Conservation (phyloP, 192 early-diverging fungal genomes). For the Gonapodya sp. region DNA sequence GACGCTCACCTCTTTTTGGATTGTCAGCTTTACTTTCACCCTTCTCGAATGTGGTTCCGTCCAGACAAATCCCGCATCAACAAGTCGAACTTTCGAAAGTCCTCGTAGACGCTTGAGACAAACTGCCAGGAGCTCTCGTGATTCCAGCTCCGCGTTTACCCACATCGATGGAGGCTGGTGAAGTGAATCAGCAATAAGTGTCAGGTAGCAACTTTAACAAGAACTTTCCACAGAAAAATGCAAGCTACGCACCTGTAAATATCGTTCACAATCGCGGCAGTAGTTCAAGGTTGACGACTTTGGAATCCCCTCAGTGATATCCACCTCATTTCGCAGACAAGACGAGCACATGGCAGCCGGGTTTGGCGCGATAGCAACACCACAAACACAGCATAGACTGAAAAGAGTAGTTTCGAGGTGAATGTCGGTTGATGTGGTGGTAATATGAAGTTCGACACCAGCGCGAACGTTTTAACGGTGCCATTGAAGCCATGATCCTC, state of each 20-base stretch:
- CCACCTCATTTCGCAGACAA: constrained; percentile 93
- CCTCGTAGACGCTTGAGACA: constrained; percentile 90
- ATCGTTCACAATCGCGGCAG: constrained; percentile 94
- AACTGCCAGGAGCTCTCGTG: constrained; percentile 78
- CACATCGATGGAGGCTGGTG: constrained; percentile 71
- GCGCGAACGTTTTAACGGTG: too few species aligned
- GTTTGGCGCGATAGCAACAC: constrained; percentile 87
- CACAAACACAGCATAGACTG: constrained; percentile 88
- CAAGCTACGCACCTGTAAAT: constrained; percentile 49
- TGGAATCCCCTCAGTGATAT: constrained; percentile 97
- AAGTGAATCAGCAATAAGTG: background rate
- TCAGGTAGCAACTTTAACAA: background rate
- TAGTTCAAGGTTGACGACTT: constrained; percentile 93
- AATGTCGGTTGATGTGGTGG: background rate
- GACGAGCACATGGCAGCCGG: constrained; percentile 97
- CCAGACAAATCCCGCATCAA: constrained; percentile 98
- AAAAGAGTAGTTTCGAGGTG: background rate
- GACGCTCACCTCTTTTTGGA: constrained; percentile 84
- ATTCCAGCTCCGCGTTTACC: constrained; percentile 81
- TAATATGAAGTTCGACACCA: too few species aligned
- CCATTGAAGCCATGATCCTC: too few species aligned
- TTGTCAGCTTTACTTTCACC: constrained; percentile 95
- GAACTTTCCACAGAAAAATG: background rate
- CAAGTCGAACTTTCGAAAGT: constrained; percentile 81
- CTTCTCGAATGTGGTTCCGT: constrained; percentile 88